phyloP scores from a whole-genome alignment of 2,329 filamentous ascomycete species.

The Fusarium circinatum region DNA sequence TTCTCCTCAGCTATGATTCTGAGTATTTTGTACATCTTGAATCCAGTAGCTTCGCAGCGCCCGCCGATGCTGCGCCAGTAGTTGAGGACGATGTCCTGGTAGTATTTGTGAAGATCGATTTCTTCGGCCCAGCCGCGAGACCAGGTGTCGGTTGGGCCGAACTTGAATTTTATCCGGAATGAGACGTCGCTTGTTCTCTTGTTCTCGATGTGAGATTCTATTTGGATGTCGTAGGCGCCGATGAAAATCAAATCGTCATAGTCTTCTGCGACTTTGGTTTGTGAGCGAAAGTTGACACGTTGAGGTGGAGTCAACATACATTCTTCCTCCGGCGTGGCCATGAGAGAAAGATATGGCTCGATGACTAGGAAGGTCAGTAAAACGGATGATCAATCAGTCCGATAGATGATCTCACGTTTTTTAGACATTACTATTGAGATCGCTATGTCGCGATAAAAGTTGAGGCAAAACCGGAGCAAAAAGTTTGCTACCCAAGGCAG shows the following conservation, averaged over 20 bases:
- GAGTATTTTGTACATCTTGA: constrained; percentile 2
- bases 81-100: background rate
- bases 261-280: background rate
- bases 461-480: background rate
- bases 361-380: background rate
- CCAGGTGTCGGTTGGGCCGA: background rate
- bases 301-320: background rate
- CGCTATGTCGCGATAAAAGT: background rate
- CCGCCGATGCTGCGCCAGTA: constrained; percentile 15
- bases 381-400: background rate
- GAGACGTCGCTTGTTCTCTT: background rate
- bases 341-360: background rate
- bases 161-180: constrained; percentile 2
- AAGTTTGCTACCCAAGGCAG: background rate
- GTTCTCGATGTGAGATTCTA: constrained; percentile 1
- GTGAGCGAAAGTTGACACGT: background rate
- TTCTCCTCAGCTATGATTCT: constrained; percentile 2
- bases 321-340: background rate
- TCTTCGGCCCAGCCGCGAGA: background rate
- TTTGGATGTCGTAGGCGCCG: background rate
- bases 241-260: constrained; percentile 5
- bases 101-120: background rate
- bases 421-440: background rate
- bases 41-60: background rate
- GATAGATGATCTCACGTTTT: background rate